Evolutionary conservation across 1,284 basidiomycete genomes (phyloP).

Genomic region (Ceratobasidium papillatum): DNA sequence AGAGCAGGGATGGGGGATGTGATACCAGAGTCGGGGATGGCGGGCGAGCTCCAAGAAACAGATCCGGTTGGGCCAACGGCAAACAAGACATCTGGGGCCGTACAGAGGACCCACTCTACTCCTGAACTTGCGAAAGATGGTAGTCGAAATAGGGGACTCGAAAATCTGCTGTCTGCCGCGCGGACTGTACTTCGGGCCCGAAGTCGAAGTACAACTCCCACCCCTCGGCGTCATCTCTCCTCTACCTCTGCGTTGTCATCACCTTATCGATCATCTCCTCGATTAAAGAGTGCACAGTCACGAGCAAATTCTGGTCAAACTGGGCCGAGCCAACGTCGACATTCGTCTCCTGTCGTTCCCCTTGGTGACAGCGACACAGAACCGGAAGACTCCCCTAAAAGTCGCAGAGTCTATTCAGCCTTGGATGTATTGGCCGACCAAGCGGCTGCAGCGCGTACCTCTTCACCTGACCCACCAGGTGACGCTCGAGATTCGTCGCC

Average conservation of each 20-base stretch:
- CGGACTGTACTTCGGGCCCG: constrained; percentile 33
- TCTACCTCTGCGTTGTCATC: constrained; percentile 30
- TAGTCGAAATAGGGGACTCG: constrained; percentile 18
- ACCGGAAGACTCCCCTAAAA: constrained; percentile 15
- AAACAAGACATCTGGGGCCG: constrained; percentile 1
- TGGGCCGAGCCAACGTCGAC: constrained; percentile 4
- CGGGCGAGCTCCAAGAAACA: not conserved
- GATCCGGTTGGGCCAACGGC: not conserved
- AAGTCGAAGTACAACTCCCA: constrained; percentile 36
- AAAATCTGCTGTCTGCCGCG: constrained; percentile 28
- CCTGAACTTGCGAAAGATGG: constrained; percentile 9
- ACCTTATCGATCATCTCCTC: constrained; percentile 27
- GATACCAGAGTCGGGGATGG: not conserved
- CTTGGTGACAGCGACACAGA: constrained; percentile 34
- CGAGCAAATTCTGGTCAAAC: not conserved
- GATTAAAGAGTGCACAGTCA: not conserved
- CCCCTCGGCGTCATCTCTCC: constrained; percentile 22
- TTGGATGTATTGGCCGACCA: constrained; percentile 35
- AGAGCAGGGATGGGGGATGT: not conserved
- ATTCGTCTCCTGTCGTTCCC: constrained; percentile 21
- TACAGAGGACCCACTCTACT: constrained; percentile 16
- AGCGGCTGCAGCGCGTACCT: constrained; percentile 31
- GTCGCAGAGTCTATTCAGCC: constrained; percentile 33
- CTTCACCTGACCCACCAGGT: constrained; percentile 23
- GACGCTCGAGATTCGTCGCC: constrained; percentile 3